Base-by-base conservation (phyloP, 108 stramenopile species). In the Asterionellopsis glacialis region DNA sequence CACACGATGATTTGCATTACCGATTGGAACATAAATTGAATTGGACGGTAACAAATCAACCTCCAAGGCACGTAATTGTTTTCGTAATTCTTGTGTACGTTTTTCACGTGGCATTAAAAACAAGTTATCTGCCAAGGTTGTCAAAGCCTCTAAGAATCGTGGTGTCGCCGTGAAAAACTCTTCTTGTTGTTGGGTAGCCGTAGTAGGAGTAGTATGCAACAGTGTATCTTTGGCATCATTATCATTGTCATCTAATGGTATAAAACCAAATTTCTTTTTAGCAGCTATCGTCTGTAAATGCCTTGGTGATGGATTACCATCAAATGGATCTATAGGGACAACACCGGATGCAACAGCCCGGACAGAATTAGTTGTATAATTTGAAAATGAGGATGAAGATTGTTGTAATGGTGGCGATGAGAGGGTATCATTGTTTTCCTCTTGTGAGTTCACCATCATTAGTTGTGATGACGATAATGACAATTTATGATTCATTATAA, bases 1-100 rank as follows among this genome's bases (percentile, higher is more conserved):
- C 1, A 95, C 89, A 41, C 93, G 74, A 72, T 95, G 93, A 40
- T 82, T 57, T 38, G 65, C 55, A 53, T 91, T 72, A 49, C 68
- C 69, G 9, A 94, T 61, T 11, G 96, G 96, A 9, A 95, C 42
- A 77, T 95, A 95, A 15, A 93, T 77, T 9, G 79, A 76, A 58
- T 90, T 91, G 50, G 73, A 79, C 13, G 94, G 94, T 41, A 95
- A 63, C 19, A 83, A 59, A 43, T 84, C 82, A 6, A 80, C 73
- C 55, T 90, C 91, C 47, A 95, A 67, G 10, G 64, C 51, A 15
- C 65, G 52, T 21, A 95, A 63, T 59, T 78, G 74, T 40, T 66
- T 65, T 15, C 77, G 40, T 33, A 95, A 68, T 45, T 75, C 83
- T 19, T 40, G 41, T 12, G 72, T 84, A 21, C 94, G 75, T 18